Conservation (phyloP, 352 stramenopile genomes). For the Pythium myriotylum region DNA sequence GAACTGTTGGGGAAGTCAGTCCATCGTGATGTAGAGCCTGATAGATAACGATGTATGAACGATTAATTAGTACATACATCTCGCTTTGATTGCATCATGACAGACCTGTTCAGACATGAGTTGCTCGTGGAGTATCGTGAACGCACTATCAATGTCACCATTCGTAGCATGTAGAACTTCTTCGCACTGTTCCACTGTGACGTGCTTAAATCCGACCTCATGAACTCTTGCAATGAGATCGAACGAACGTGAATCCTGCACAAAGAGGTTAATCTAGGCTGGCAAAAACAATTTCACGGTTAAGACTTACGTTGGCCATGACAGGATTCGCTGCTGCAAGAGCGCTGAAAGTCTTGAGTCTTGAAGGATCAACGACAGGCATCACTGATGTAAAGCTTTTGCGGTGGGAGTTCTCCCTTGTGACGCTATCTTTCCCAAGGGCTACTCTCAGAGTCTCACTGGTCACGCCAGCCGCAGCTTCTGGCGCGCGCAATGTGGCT, state of each 20-base stretch:
- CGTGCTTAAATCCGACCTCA: slow-evolving; percentile 5
- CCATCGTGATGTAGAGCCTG: slow-evolving; percentile 20
- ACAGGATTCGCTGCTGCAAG: not conserved
- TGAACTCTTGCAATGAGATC: slow-evolving; percentile 18
- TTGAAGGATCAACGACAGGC: slow-evolving; percentile 10
- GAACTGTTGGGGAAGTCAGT: slow-evolving; percentile 38
- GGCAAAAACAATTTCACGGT: not conserved
- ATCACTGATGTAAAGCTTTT: slow-evolving; percentile 9
- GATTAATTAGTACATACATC: too few species aligned
- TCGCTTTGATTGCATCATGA: not conserved
- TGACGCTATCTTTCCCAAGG: slow-evolving; percentile 71
- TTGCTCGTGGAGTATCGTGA: slow-evolving; percentile 27
- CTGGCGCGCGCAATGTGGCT: slow-evolving; percentile 30
- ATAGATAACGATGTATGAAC: too few species aligned
- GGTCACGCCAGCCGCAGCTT: slow-evolving; percentile 30
- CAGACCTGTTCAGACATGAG: slow-evolving; percentile 16
- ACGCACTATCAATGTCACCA: slow-evolving; percentile 24
- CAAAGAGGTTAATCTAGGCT: slow-evolving; percentile 1
- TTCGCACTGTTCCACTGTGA: slow-evolving; percentile 26
- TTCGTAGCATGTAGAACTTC: slow-evolving; percentile 25
- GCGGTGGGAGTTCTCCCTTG: slow-evolving; percentile 50
- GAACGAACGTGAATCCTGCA: slow-evolving; percentile 14
- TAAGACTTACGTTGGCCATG: too few species aligned
- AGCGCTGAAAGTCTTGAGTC: slow-evolving; percentile 24
- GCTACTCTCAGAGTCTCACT: slow-evolving; percentile 74